Evolutionary conservation across 495 filamentous ascomycete species (phyloP), one percentile per base, ranked within the genome.

Genomic region (Penicillium antarcticum): DNA sequence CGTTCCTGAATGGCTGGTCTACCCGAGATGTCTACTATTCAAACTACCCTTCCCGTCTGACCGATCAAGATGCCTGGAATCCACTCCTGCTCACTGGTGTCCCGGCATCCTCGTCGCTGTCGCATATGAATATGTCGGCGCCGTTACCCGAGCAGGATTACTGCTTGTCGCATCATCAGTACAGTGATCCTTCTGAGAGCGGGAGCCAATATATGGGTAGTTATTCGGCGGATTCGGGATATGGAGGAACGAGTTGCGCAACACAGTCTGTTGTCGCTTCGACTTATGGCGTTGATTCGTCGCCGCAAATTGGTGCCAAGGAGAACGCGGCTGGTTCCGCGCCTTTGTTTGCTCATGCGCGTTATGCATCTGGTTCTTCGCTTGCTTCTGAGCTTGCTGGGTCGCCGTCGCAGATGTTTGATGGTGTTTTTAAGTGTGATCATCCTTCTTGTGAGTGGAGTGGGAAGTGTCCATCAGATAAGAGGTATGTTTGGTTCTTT

Each of bases 201-300:
- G 84, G 75, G 26, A 82, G 80, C 17, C 70, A 81, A 48, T 71
- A 67, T 33, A 76, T 74, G 26, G 71, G 73, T 13, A 66, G 54
- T 40, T 68, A 72, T 9, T 68, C 72, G 2, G 80, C 76, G 1
- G 86, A 89, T 58, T 88, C 86, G 6, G 85, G 80, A 12, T 88
- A 88, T 61, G 80, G 73, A 9, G 85, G 78, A 46, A 62, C 58
- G 4, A 77, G 66, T 38, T 61, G 68, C 42, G 70, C 73, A 0
- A 75, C 78, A 10, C 70, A 66, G 8, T 85, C 82, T 0, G 68
- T 78, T 7, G 56, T 63, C 17, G 54, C 61, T 3, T 60, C 64
- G 3, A 63, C 65, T 0, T 66, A 67, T 51, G 60, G 63, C 2
- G 34, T 66, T 5, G 68, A 70, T 21, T 60, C 56, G 13, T 68